phyloP scores from a whole-genome alignment of 495 filamentous ascomycete genomes.

The Penicillium pulvis region DNA sequence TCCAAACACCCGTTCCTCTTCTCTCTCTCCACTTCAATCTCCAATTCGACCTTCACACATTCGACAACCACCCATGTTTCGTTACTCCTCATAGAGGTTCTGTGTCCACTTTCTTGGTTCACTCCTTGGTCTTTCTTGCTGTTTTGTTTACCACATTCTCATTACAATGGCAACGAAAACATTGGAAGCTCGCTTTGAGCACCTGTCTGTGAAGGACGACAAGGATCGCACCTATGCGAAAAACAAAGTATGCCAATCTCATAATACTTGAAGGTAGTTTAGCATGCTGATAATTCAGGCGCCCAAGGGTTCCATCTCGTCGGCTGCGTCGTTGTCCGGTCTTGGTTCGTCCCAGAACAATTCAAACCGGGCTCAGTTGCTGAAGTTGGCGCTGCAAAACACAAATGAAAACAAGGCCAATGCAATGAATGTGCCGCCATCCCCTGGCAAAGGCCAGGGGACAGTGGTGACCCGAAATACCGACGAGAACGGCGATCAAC shows the following conservation, averaged over 20 bases:
- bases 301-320: slow-evolving; percentile 46
- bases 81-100: background rate
- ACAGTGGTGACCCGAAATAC: slow-evolving; percentile 47
- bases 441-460: slow-evolving; percentile 36
- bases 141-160: background rate
- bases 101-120: background rate
- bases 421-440: slow-evolving; percentile 38
- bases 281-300: slow-evolving; percentile 31
- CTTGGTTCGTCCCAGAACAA: slow-evolving; percentile 58
- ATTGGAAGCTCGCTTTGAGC: slow-evolving; percentile 80
- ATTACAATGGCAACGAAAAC: slow-evolving; percentile 57
- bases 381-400: slow-evolving; percentile 82
- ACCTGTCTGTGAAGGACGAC: slow-evolving; percentile 79
- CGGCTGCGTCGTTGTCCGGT: slow-evolving; percentile 54
- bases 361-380: slow-evolving; percentile 67
- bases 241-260: slow-evolving; percentile 60
- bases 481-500: slow-evolving; percentile 59
- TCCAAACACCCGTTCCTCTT: slow-evolving; percentile 33
- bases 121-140: slow-evolving; percentile 2
- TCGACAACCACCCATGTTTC: slow-evolving; percentile 2
- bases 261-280: background rate
- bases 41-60: slow-evolving; percentile 3
- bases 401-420: slow-evolving; percentile 59
- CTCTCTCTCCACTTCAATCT: slow-evolving; percentile 23
- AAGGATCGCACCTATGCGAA: slow-evolving; percentile 63